Base-by-base conservation (phyloP, 371 early-diverging fungal species). In the Mortierella sp. region DNA sequence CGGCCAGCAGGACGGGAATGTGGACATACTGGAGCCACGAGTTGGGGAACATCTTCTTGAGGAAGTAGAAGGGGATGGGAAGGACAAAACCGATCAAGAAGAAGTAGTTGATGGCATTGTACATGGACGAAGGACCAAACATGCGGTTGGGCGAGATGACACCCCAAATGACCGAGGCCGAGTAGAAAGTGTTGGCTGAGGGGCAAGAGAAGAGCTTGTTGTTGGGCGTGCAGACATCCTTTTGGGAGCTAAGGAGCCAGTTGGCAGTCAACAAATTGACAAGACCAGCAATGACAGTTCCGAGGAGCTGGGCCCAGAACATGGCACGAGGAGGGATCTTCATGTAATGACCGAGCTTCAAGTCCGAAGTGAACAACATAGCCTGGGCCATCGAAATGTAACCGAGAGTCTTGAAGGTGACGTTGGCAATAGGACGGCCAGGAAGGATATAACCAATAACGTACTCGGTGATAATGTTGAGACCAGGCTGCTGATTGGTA, bases 391-490 rank as follows among this genome's bases (percentile, higher is more conserved):
- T 82, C 18, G 89, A 84, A 30, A 85, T 84, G 62, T 84, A 86
- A 7, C 88, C 87, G 23, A 84, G 81, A 7, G 70, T 74, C 73
- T 85, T 85, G 68, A 85, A 87, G 55, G 74, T 77, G n/a, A 81
- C 74, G 57, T 80, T 82, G 62, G 77, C 82, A 44, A 82, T 71
- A 43, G 81, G 61, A 12, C 76, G 75, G 25, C 91, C 91, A 29
- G 90, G 90, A n/a, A 86, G 77, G 2, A 89, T 81, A 23, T 84
- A 82, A 25, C 91, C 91, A 5, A 84, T 84, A 18, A 91, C 73
- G 43, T 89, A 74, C 75, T 90, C 88, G 18, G 94, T 89, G 28
- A 95, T 84, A 28, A 93, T 85, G 68, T 93, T 93, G 7, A 93
- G 82, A 57, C 90, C 92, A 45, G 90, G 91, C 56, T 84, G 81